Percentiles rank a stretch among this genome's conserved stretches.
Conservation (phyloP, 2,329 filamentous ascomycete species). For the Berkeleyomyces rouxiae region DNA sequence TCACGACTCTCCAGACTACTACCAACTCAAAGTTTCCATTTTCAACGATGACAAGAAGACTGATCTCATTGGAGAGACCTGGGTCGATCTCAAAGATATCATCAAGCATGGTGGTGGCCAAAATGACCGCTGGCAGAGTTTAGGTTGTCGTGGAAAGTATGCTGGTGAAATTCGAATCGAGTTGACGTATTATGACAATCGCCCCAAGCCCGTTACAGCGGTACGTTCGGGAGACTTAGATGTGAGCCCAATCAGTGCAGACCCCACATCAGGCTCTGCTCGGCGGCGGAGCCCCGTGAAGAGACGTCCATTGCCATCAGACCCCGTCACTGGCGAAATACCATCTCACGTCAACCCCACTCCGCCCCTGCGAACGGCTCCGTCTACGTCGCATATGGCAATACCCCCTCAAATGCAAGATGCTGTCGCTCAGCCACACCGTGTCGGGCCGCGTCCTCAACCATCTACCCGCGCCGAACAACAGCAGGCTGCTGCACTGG, state of each 20-base stretch:
- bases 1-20: slow-evolving; percentile 92
- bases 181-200: slow-evolving; percentile 85
- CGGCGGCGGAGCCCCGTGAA: slow-evolving; percentile 50
- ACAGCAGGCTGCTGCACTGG: slow-evolving; percentile 13
- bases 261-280: slow-evolving; percentile 18
- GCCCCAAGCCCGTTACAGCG: slow-evolving; percentile 63
- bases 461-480: slow-evolving; percentile 14
- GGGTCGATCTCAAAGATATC: slow-evolving; percentile 68
- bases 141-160: slow-evolving; percentile 85
- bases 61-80: slow-evolving; percentile 87
- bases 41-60: slow-evolving; percentile 99
- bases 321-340: slow-evolving; percentile 47
- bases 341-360: slow-evolving; percentile 18
- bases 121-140: slow-evolving; percentile 76
- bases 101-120: slow-evolving; percentile 80
- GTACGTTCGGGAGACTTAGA: slow-evolving; percentile 27
- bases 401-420: slow-evolving; percentile 13
- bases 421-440: slow-evolving; percentile 8
- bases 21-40: slow-evolving; percentile 82
- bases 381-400: slow-evolving; percentile 8
- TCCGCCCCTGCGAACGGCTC: background rate
- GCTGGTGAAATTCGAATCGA: slow-evolving; percentile 89
- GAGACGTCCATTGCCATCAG: slow-evolving; percentile 66
- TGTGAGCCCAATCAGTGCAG: slow-evolving; percentile 17
- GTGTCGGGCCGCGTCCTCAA: slow-evolving; percentile 11